Percentiles rank a stretch among this genome's conserved stretches.
These are phyloP conservation scores for Paramecium bursaria DNA, from an alignment of 73 alveolate genomes.

Conservation along the genomic window DNA sequence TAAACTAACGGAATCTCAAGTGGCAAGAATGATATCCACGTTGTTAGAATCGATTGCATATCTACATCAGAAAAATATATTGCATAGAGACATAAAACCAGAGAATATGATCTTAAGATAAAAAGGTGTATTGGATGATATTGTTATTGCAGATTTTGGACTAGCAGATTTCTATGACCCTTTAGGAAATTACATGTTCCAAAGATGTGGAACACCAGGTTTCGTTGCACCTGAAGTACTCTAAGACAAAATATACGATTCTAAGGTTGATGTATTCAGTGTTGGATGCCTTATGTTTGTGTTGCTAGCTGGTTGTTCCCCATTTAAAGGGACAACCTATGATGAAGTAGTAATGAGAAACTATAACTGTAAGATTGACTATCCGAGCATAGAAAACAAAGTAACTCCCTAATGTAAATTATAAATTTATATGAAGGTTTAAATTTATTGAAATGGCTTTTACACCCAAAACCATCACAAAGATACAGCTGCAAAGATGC, in stretches of 20 bases:
- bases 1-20: constrained; percentile 71
- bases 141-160: constrained; percentile 72
- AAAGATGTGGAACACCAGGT: constrained; percentile 84
- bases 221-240: constrained; percentile 83
- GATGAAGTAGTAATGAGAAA: constrained; percentile 67
- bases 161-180: constrained; percentile 75
- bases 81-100: constrained; percentile 73
- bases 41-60: constrained; percentile 66
- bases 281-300: constrained; percentile 76
- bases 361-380: constrained; percentile 66
- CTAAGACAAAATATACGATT: constrained; percentile 62
- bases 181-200: constrained; percentile 60
- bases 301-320: constrained; percentile 70
- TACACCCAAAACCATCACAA: constrained; percentile 30
- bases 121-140: constrained; percentile 46
- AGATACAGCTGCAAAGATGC: constrained; percentile 68
- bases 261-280: constrained; percentile 74
- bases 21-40: constrained; percentile 61
- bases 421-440: constrained; percentile 14
- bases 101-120: constrained; percentile 71
- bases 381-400: constrained; percentile 10
- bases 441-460: constrained; percentile 40
- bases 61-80: constrained; percentile 15
- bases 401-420: constrained; percentile 4
- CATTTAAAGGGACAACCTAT: constrained; percentile 69